Percentiles rank a stretch among this genome's conserved stretches.
Conservation (phyloP, 1,284 basidiomycete species). For the Ustilago loliicola region DNA sequence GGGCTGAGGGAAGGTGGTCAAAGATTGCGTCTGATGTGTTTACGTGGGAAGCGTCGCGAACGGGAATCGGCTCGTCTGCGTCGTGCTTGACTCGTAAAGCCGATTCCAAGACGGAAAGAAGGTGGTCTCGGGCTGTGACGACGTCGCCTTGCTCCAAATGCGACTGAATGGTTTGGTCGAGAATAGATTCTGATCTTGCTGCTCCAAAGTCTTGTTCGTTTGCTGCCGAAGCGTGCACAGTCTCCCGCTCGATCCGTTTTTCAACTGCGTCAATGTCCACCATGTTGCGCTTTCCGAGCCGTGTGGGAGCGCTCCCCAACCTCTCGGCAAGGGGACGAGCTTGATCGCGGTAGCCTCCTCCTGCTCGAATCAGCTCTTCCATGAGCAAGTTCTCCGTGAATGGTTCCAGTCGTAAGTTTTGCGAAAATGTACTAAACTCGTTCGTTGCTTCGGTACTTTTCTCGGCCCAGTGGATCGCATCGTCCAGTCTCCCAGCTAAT, state of each 20-base stretch:
- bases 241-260: constrained; percentile 16
- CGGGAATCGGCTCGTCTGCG: background rate
- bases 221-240: background rate
- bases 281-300: background rate
- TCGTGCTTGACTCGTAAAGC: constrained; percentile 3
- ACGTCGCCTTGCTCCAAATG: constrained; percentile 32
- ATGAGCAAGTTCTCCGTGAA: constrained; percentile 41
- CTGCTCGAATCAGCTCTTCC: constrained; percentile 44
- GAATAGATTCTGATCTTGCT: background rate
- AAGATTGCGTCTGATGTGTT: background rate
- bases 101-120: constrained; percentile 23
- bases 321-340: constrained; percentile 14
- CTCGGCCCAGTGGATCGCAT: constrained; percentile 35
- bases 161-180: constrained; percentile 18
- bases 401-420: constrained; percentile 18
- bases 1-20: constrained; percentile 20
- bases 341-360: background rate
- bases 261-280: constrained; percentile 20
- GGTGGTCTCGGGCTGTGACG: constrained; percentile 31
- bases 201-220: background rate
- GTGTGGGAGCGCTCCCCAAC: background rate
- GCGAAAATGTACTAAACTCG: background rate
- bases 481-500: constrained; percentile 36
- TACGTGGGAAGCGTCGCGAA: background rate
- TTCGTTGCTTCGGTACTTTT: constrained; percentile 1